These are phyloP conservation scores for Hypoxylon sp. DNA, from an alignment of 2,329 filamentous ascomycete genomes.

Conservation along the genomic window DNA sequence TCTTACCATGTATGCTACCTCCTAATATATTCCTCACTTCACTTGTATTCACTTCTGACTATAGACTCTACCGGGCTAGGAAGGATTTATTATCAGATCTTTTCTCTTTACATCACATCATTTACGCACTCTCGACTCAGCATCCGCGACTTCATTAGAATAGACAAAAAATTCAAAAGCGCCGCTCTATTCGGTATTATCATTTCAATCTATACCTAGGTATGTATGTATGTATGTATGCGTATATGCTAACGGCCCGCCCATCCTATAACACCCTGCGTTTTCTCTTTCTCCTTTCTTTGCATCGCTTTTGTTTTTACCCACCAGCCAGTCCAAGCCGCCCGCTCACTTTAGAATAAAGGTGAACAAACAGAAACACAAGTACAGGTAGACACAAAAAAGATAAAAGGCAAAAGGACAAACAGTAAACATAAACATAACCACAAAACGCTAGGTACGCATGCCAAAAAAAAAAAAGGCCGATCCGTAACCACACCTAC, in stretches of 20 bases:
- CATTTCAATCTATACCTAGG: constrained; percentile 21
- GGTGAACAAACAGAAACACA: not conserved
- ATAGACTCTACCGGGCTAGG: no score
- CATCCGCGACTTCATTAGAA: not conserved
- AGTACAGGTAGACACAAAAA: not conserved
- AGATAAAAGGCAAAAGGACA: not conserved
- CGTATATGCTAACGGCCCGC: constrained; percentile 8
- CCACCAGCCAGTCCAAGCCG: not conserved
- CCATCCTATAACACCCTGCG: not conserved
- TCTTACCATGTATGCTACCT: no score
- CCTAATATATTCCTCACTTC: no score
- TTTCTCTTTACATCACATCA: no score
- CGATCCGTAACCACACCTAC: not conserved
- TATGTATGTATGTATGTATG: not conserved
- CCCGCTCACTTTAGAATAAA: not conserved
- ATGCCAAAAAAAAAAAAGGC: not conserved
- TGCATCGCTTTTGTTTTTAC: not conserved
- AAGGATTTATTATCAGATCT: no score
- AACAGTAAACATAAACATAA: not conserved
- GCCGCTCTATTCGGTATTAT: constrained; percentile 16
- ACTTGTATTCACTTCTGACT: no score
- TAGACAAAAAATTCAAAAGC: not conserved
- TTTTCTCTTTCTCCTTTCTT: not conserved
- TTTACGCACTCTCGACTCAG: not conserved
- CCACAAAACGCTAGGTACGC: constrained; percentile 1